Base-by-base conservation (phyloP, 176 grass and related monocot species). In the Saccharum officinarum region DNA sequence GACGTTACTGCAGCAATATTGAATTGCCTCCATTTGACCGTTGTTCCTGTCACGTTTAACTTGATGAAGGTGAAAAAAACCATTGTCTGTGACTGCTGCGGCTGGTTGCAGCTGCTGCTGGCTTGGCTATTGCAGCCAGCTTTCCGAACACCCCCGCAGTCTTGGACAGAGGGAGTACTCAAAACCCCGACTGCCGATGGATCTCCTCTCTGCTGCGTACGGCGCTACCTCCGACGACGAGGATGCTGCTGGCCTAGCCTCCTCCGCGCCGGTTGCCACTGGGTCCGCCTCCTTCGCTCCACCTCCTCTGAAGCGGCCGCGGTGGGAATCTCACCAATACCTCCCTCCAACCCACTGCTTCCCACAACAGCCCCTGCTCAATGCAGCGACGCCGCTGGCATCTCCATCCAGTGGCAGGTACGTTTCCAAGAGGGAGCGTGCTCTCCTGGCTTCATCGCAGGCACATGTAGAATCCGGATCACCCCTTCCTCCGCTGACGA, bases 381-480 rank as follows among this genome's bases (percentile, higher is more conserved):
- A 78, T 10, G 9, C 42, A 17, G 46, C 47, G 4, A 61, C 22
- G 8, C 84, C 62, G 38, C 70, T 39, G 46, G 54, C 61, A 20
- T 31, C 45, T 5, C 13, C 44, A n/a, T 47, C 49, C 8, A 34
- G 65, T 46, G 82, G 92, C 12, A 87, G 90, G 80, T 98, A 98
- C 68, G 44, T 98, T 36, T 95, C 95, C 20, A 98, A 98, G 87
- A 95, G 95, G 85, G 92, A 89, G 79, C 84, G 87, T 2, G 78
- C 84, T 44, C 77, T 92, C n/a, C 68, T 89, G n/a, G 82, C 87
- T 4, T 65, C 83, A 30, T 85, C 55, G 26, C 31, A 25, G 16
- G 52, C 63, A 70, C 52, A 85, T 39, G n/a, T 39, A 44, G 61
- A 84, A 10, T 69, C 62, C 5, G 7, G 52, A 1, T 80, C 31